phyloP scores from a whole-genome alignment of 805 yeast species.

The Suhomyces canberraensis region DNA sequence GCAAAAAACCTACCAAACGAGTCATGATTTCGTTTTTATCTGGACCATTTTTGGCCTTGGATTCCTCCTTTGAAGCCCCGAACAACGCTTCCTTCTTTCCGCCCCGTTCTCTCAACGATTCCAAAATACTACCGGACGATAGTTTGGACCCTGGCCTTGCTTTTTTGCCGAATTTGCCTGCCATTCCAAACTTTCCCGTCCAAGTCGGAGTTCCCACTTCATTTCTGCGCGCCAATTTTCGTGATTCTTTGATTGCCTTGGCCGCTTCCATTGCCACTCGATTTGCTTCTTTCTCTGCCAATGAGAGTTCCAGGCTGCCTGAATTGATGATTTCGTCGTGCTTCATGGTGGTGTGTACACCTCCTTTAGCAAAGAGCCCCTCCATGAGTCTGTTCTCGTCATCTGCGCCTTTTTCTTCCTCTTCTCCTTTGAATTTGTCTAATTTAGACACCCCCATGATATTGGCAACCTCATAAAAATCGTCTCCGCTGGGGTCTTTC shows the following conservation, averaged over 20 bases:
- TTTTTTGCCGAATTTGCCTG: slow-evolving; percentile 54
- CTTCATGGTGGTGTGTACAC: slow-evolving; percentile 69
- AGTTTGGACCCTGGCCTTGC: slow-evolving; percentile 1
- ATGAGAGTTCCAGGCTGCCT: slow-evolving; percentile 46
- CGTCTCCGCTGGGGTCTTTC: slow-evolving; percentile 46
- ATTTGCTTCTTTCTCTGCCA: slow-evolving; percentile 65
- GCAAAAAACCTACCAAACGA: slow-evolving; percentile 41
- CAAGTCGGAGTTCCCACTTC: slow-evolving; percentile 86
- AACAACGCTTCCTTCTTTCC: slow-evolving; percentile 26
- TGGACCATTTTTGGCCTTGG: background rate
- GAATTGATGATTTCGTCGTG: slow-evolving; percentile 75
- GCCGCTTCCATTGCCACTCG: slow-evolving; percentile 53
- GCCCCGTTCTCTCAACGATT: slow-evolving; percentile 44
- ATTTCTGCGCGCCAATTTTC: slow-evolving; percentile 45
- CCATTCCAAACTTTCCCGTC: slow-evolving; percentile 90
- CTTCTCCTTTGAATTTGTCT: slow-evolving; percentile 57
- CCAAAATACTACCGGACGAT: slow-evolving; percentile 50
- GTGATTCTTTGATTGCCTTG: slow-evolving; percentile 56
- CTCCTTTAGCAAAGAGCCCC: slow-evolving; percentile 67
- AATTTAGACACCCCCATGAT: slow-evolving; percentile 72
- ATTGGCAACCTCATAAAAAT: slow-evolving; percentile 59
- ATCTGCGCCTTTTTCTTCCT: slow-evolving; percentile 14
- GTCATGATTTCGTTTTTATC: slow-evolving; percentile 24
- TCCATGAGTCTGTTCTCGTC: slow-evolving; percentile 67
- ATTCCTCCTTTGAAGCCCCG: slow-evolving; percentile 10